Percentiles rank a stretch among this genome's conserved stretches.
Evolutionary conservation across 2,329 filamentous ascomycete species (phyloP).

Genomic region (Elsinoe batatas): DNA sequence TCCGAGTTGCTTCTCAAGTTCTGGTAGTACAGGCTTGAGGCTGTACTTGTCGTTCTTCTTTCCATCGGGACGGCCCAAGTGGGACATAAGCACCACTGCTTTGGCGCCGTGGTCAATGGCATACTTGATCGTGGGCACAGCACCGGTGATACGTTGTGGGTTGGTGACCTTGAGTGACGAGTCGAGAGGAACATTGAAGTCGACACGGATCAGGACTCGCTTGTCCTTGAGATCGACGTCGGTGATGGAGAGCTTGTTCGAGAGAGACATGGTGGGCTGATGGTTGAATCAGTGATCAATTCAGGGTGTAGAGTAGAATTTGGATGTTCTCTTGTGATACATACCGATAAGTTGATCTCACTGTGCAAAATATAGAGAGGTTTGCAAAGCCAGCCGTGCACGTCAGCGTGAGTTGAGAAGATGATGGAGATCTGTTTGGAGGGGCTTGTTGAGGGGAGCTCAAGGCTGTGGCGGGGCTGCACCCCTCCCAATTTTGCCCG

Average conservation of each 20-base stretch:
- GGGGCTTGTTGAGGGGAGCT: conserved; percentile 13
- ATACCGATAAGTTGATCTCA: not conserved
- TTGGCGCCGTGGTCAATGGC: conserved; percentile 32
- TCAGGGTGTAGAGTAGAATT: not conserved
- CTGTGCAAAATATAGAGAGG: not conserved
- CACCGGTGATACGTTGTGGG: conserved; percentile 95
- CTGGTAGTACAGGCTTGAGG: conserved; percentile 74
- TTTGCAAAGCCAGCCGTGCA: no score
- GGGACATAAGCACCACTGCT: conserved; percentile 93
- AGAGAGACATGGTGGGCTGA: conserved; percentile 65
- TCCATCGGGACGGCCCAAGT: conserved; percentile 91
- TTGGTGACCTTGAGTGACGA: conserved; percentile 82
- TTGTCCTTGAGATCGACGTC: conserved; percentile 98
- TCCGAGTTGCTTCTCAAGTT: conserved; percentile 67
- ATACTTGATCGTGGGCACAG: conserved; percentile 41
- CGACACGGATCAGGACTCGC: conserved; percentile 94
- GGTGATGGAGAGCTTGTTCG: conserved; percentile 93
- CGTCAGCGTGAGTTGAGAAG: not conserved
- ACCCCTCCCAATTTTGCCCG: not conserved
- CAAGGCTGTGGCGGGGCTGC: not conserved
- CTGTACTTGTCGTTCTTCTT: conserved; percentile 87
- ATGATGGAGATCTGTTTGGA: conserved; percentile 8
- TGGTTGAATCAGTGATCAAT: not conserved
- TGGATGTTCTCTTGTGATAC: not conserved
- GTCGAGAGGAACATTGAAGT: conserved; percentile 99